Percentiles rank a stretch among this genome's conserved stretches.
Conservation (phyloP, 495 filamentous ascomycete genomes). For the Apiosordaria backusii region DNA sequence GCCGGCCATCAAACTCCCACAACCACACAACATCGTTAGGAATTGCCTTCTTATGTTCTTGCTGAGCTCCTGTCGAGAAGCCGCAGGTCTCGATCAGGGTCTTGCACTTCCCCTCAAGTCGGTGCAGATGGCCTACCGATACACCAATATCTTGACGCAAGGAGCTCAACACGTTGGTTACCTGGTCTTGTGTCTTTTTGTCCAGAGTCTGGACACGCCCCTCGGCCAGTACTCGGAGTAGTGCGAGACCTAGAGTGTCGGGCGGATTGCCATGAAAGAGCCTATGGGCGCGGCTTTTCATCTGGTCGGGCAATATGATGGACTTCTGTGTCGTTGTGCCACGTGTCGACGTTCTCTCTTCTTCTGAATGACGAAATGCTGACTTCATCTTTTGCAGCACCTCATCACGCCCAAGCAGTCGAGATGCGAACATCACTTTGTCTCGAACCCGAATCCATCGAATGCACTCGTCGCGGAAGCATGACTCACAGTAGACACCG, state of each 20-base stretch:
- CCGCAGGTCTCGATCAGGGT: not conserved
- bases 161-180: not conserved
- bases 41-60: not conserved
- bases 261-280: not conserved
- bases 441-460: not conserved
- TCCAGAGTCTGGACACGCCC: not conserved
- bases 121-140: not conserved
- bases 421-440: not conserved
- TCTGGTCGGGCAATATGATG: not conserved
- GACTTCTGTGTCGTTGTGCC: not conserved
- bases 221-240: conserved; percentile 9
- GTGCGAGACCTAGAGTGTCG: conserved; percentile 1
- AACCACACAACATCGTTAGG: not conserved
- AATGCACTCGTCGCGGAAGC: conserved; percentile 8
- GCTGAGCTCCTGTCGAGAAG: not conserved
- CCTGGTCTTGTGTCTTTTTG: not conserved
- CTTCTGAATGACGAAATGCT: not conserved
- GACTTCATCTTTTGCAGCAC: not conserved
- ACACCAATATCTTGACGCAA: not conserved
- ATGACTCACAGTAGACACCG: conserved; percentile 9
- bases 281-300: not conserved
- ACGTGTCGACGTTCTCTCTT: not conserved
- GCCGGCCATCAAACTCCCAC: not conserved
- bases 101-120: not conserved
- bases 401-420: not conserved